phyloP scores from a whole-genome alignment of 306 rosid species.

The Pachyrhizus erosus region DNA sequence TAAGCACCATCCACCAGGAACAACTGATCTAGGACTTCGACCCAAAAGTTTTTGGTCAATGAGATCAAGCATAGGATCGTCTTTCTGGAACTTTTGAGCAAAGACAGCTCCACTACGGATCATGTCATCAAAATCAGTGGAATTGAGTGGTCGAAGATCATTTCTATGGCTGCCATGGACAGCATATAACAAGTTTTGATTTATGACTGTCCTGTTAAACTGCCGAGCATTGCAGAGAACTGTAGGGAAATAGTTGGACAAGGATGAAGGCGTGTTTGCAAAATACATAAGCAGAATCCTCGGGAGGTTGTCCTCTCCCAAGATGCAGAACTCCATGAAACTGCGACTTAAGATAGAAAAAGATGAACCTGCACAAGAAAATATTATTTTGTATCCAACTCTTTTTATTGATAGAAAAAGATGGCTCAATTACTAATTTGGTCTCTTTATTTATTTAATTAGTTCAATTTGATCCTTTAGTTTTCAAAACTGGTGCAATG shows the following conservation, averaged over 20 bases:
- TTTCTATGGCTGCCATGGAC: slow-evolving; percentile 47
- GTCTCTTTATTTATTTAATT: no score
- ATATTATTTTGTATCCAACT: slow-evolving; percentile 19
- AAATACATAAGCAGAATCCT: slow-evolving; percentile 88
- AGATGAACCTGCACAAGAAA: slow-evolving; percentile 73
- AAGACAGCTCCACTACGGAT: slow-evolving; percentile 83
- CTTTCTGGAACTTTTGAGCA: slow-evolving; percentile 57
- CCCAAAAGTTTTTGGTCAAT: slow-evolving; percentile 73
- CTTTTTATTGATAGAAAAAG: not conserved
- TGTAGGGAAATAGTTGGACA: slow-evolving; percentile 83
- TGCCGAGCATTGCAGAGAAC: slow-evolving; percentile 80
- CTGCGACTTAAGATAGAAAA: slow-evolving; percentile 74
- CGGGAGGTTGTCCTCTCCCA: slow-evolving; percentile 90
- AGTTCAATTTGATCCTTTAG: no score
- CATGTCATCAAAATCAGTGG: slow-evolving; percentile 66
- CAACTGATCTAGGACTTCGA: slow-evolving; percentile 54
- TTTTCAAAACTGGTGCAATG: no score
- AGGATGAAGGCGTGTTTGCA: slow-evolving; percentile 80
- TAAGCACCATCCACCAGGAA: slow-evolving; percentile 98
- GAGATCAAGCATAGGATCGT: slow-evolving; percentile 79
- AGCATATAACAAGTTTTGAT: slow-evolving; percentile 69
- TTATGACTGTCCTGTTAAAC: slow-evolving; percentile 77
- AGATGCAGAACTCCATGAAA: slow-evolving; percentile 81
- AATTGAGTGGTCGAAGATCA: slow-evolving; percentile 53
- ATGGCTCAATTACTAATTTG: no score